Evolutionary conservation across 441 rosid genomes (phyloP).

Genomic region (Arabidopsis lyrata): DNA sequence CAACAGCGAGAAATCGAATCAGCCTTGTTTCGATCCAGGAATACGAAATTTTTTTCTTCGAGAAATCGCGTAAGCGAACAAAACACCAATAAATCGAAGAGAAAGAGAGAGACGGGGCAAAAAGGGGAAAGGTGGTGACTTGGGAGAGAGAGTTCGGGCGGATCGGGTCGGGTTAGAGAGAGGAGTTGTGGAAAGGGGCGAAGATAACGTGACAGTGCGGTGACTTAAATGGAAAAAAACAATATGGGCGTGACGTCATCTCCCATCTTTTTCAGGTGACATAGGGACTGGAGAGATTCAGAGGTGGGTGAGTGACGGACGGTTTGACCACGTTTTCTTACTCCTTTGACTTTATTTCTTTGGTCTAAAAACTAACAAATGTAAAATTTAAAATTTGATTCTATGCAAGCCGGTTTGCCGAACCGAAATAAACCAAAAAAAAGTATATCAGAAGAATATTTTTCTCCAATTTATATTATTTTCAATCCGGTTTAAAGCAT

Average conservation of each 20-base stretch:
- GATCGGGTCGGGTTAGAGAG: constrained; percentile 42
- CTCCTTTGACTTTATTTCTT: not conserved
- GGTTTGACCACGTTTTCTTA: constrained; percentile 5
- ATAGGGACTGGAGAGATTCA: constrained; percentile 3
- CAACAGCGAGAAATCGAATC: not conserved
- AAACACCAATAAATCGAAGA: constrained; percentile 21
- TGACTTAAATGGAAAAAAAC: constrained; percentile 5
- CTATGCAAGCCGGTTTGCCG: not conserved
- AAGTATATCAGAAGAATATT: too few species aligned
- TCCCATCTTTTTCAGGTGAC: not conserved
- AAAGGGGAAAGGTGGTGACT: constrained; percentile 40
- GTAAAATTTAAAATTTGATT: not conserved
- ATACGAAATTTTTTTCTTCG: not conserved
- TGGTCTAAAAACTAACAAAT: not conserved
- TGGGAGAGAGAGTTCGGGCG: constrained; percentile 54
- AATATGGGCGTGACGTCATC: not conserved
- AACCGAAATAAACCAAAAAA: not conserved
- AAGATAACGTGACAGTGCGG: constrained; percentile 2
- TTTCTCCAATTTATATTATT: too few species aligned
- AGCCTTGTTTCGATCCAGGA: constrained; percentile 6
- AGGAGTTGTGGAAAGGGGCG: not conserved
- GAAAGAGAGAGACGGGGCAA: constrained; percentile 27
- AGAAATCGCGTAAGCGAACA: constrained; percentile 16
- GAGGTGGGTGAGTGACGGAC: constrained; percentile 7
- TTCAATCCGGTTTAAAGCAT: not conserved